Conservation (phyloP, 2,329 filamentous ascomycete genomes). For the Cercospora zeae-maydis region DNA sequence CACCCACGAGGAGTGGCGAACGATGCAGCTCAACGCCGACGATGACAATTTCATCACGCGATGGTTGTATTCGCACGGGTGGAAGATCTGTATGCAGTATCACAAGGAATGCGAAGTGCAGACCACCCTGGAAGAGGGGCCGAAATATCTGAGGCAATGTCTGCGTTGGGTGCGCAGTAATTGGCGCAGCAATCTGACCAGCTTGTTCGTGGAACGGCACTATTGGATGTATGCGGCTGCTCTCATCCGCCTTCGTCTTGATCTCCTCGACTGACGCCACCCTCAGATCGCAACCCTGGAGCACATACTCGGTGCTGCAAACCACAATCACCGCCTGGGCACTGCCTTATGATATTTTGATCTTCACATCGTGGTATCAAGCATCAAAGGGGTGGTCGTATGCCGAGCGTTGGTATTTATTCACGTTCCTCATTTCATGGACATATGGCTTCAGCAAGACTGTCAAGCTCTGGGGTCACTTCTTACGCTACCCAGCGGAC, state of each 20-base stretch:
- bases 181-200: constrained; percentile 95
- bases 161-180: constrained; percentile 94
- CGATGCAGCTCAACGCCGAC: constrained; percentile 88
- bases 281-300: constrained; percentile 82
- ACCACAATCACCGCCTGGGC: constrained; percentile 90
- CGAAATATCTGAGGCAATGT: constrained; percentile 89
- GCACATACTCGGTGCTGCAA: constrained; percentile 85
- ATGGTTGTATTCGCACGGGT: constrained; percentile 87
- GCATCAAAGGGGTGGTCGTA: constrained; percentile 51
- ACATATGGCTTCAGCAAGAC: constrained; percentile 81
- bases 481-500: constrained; percentile 78
- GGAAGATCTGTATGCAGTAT: constrained; percentile 95
- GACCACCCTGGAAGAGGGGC: constrained; percentile 85
- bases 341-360: constrained; percentile 69
- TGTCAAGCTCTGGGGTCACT: constrained; percentile 84
- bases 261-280: constrained; percentile 18
- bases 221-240: constrained; percentile 73
- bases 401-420: constrained; percentile 47
- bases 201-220: constrained; percentile 75
- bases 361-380: constrained; percentile 66
- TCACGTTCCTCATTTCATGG: constrained; percentile 62
- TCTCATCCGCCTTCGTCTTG: constrained; percentile 6
- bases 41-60: constrained; percentile 98
- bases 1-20: constrained; percentile 83
- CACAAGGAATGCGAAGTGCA: constrained; percentile 85